These are phyloP conservation scores for Postia placenta DNA, from an alignment of 768 basidiomycete genomes.

Conservation along the genomic window DNA sequence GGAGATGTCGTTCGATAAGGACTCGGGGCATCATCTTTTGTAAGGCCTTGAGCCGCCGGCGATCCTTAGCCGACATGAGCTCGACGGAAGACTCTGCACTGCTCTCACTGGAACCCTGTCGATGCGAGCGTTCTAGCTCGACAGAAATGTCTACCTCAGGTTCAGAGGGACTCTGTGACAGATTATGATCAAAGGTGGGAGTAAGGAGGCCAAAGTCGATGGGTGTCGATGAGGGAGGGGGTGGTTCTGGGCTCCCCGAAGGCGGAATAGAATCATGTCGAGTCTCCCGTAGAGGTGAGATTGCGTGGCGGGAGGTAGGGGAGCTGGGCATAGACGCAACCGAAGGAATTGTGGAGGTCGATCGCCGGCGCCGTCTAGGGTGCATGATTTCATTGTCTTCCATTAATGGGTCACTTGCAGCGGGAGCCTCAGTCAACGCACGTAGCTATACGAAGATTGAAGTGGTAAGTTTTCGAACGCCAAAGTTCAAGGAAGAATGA, in stretches of 20 bases:
- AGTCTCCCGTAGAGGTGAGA: background rate
- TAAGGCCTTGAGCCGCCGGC: slow-evolving; percentile 33
- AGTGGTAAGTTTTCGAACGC: no score
- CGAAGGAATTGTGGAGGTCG: no score
- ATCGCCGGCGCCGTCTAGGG: no score
- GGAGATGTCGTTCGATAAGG: slow-evolving; percentile 37
- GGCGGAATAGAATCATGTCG: background rate
- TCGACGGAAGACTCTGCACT: background rate
- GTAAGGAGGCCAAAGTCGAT: background rate
- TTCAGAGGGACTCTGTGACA: slow-evolving; percentile 9
- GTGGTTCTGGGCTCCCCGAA: background rate
- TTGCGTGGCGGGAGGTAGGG: no score
- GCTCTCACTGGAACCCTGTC: background rate
- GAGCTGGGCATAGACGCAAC: no score
- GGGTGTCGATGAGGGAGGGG: slow-evolving; percentile 1
- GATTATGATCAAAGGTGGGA: background rate
- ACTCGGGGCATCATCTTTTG: slow-evolving; percentile 48
- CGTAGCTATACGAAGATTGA: no score
- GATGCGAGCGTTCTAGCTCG: background rate
- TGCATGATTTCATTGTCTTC: no score
- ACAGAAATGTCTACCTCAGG: slow-evolving; percentile 17
- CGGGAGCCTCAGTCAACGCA: no score
- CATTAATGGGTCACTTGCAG: no score
- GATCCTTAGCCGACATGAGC: slow-evolving; percentile 20
- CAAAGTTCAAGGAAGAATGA: background rate